Conservation (phyloP, 441 rosid genomes). For the Erodium moschatum region DNA sequence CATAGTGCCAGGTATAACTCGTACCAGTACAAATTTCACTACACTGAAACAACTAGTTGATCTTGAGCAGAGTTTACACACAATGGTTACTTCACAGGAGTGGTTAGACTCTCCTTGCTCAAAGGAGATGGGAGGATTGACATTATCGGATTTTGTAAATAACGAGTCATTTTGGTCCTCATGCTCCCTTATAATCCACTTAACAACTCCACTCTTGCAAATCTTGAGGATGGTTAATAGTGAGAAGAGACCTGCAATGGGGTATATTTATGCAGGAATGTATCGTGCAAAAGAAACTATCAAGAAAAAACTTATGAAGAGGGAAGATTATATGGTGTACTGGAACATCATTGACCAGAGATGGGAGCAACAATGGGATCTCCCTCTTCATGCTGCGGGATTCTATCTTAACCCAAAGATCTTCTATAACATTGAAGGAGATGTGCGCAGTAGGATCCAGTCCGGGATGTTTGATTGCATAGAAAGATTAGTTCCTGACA, state of each 20-base stretch:
- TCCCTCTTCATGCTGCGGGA: slow-evolving; percentile 80
- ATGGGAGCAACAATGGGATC: slow-evolving; percentile 62
- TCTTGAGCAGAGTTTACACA: slow-evolving; percentile 51
- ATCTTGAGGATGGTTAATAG: slow-evolving; percentile 48
- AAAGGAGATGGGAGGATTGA: slow-evolving; percentile 60
- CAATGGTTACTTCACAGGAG: slow-evolving; percentile 80
- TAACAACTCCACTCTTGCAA: slow-evolving; percentile 57
- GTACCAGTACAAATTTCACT: slow-evolving; percentile 56
- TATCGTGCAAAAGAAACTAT: slow-evolving; percentile 77
- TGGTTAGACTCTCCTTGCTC: slow-evolving; percentile 67
- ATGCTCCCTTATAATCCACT: slow-evolving; percentile 36
- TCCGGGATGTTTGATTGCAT: slow-evolving; percentile 78
- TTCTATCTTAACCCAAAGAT: slow-evolving; percentile 87
- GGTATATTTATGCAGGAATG: slow-evolving; percentile 71
- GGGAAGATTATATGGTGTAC: slow-evolving; percentile 56
- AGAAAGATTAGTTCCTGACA: slow-evolving; percentile 68
- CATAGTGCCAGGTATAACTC: slow-evolving; percentile 49
- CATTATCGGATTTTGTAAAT: slow-evolving; percentile 50
- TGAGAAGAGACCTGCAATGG: slow-evolving; percentile 75
- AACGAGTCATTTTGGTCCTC: slow-evolving; percentile 71
- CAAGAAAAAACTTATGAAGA: slow-evolving; percentile 57
- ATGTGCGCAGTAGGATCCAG: slow-evolving; percentile 46
- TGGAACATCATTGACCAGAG: slow-evolving; percentile 77
- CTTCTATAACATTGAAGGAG: slow-evolving; percentile 65
- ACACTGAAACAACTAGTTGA: slow-evolving; percentile 50